Conservation (phyloP, 768 basidiomycete species). For the Trametes coccinea region DNA sequence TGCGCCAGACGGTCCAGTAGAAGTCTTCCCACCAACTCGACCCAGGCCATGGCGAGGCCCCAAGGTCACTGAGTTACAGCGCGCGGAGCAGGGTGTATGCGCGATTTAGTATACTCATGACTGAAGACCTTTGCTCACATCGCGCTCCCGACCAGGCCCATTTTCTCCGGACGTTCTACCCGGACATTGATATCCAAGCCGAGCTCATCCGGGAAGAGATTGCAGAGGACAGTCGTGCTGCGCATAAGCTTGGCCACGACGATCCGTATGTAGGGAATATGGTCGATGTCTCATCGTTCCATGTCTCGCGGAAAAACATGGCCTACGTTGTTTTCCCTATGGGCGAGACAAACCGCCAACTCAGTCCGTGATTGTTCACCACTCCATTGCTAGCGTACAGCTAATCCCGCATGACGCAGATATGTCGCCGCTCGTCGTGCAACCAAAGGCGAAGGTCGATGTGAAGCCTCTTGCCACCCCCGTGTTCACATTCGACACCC, state of each 20-base stretch:
- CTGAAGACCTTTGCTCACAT: neutral
- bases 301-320: slow-evolving; percentile 27
- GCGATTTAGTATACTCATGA: neutral
- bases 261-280: slow-evolving; percentile 61
- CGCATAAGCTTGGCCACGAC: slow-evolving; percentile 42
- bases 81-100: slow-evolving; percentile 67
- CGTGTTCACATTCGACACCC: slow-evolving; percentile 56
- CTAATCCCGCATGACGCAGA: slow-evolving; percentile 39
- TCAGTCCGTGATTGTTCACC: slow-evolving; percentile 50
- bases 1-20: slow-evolving; percentile 35
- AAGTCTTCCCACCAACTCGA: slow-evolving; percentile 57
- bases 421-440: slow-evolving; percentile 43
- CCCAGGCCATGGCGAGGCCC: slow-evolving; percentile 33
- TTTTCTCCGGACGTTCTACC: slow-evolving; percentile 68
- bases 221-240: slow-evolving; percentile 42
- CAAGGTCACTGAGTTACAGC: slow-evolving; percentile 38
- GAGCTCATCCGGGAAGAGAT: slow-evolving; percentile 64
- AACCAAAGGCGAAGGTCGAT: slow-evolving; percentile 25
- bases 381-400: neutral
- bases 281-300: slow-evolving; percentile 43
- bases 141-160: slow-evolving; percentile 48
- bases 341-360: slow-evolving; percentile 56
- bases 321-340: slow-evolving; percentile 58
- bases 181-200: slow-evolving; percentile 73
- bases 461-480: slow-evolving; percentile 46